Percentiles rank a stretch among this genome's conserved stretches.
phyloP scores from a whole-genome alignment of 768 basidiomycete species.

The Pleurotus citrinopileatus region DNA sequence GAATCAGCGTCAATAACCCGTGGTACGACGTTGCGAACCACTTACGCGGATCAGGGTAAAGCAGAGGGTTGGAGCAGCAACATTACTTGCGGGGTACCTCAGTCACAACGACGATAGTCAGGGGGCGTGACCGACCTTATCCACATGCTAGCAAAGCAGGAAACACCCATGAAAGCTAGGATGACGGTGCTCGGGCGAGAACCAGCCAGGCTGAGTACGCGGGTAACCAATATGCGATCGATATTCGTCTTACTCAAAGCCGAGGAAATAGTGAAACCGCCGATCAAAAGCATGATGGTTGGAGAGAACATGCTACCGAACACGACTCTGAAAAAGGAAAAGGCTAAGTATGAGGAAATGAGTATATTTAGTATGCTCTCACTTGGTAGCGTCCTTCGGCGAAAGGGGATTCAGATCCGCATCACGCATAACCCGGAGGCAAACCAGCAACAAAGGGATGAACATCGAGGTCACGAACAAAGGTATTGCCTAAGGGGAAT shows the following conservation, averaged over 20 bases:
- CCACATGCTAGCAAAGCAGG: constrained; percentile 99
- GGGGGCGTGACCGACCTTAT: constrained; percentile 61
- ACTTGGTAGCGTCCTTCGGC: constrained; percentile 80
- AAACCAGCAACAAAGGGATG: constrained; percentile 85
- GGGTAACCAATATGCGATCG: constrained; percentile 87
- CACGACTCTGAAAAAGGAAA: constrained; percentile 56
- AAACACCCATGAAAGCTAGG: constrained; percentile 92
- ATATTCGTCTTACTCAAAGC: constrained; percentile 95
- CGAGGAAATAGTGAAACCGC: constrained; percentile 96
- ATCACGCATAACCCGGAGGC: constrained; percentile 74
- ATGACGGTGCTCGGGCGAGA: constrained; percentile 83
- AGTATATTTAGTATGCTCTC: constrained; percentile 23
- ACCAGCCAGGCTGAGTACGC: constrained; percentile 88
- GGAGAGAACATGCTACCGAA: constrained; percentile 97
- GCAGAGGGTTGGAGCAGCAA: constrained; percentile 95
- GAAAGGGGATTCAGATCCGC: constrained; percentile 52
- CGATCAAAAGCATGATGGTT: constrained; percentile 97
- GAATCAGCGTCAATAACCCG: background rate
- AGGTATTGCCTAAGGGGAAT: constrained; percentile 75
- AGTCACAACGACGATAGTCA: constrained; percentile 6
- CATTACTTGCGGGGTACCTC: constrained; percentile 58
- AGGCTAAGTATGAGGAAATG: constrained; percentile 7
- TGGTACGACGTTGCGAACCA: constrained; percentile 13
- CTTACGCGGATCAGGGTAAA: constrained; percentile 91
- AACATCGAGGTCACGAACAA: constrained; percentile 95